A percentile compares a stretch with the other conserved stretches of the same genome.
These are phyloP conservation scores for Botrytis byssoidea DNA, from an alignment of 2,329 filamentous ascomycete species.

Conservation along the genomic window DNA sequence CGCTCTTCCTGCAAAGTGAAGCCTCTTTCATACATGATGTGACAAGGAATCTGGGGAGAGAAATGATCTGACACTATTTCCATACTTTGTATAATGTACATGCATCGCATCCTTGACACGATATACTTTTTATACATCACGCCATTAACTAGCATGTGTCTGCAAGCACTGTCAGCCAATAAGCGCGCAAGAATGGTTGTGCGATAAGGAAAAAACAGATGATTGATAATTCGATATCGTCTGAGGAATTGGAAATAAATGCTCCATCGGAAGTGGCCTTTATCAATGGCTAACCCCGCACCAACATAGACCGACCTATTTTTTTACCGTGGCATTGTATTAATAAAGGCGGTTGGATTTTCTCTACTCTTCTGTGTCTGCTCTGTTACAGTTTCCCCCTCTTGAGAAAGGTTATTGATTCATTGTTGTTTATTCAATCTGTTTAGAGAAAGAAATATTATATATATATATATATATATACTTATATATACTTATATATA, in stretches of 20 bases:
- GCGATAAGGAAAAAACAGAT: conserved; percentile 3
- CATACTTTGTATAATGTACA: background rate
- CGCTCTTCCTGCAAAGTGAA: conserved; percentile 1
- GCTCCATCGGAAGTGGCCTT: conserved; percentile 9
- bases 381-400: background rate
- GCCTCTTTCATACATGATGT: background rate
- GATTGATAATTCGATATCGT: conserved; percentile 6
- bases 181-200: background rate
- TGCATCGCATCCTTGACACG: background rate
- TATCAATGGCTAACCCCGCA: background rate
- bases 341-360: conserved; percentile 1
- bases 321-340: background rate
- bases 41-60: background rate
- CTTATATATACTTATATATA: no score
- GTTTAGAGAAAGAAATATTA: background rate
- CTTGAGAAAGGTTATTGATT: no score
- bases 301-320: no score
- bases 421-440: no score
- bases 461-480: background rate
- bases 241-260: background rate
- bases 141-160: background rate
- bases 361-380: background rate
- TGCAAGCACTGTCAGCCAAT: background rate
- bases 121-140: background rate
- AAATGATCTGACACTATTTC: background rate